Conservation (phyloP, 164 flowering plant genomes). For the Saururus chinensis region DNA sequence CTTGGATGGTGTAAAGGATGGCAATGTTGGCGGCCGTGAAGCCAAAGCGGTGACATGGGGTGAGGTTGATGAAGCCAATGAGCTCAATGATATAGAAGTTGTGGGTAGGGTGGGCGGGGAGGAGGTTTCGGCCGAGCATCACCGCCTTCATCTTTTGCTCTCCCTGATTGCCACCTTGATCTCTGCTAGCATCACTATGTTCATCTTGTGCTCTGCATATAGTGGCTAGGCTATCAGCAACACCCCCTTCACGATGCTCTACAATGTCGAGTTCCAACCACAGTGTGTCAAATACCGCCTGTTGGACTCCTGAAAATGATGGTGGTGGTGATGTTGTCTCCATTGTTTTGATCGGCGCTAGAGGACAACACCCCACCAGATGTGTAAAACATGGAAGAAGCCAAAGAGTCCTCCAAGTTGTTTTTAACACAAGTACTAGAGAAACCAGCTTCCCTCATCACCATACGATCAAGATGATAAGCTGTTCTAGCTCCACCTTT, state of each 20-base stretch:
- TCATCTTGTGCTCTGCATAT: conserved; percentile 70
- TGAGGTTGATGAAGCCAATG: conserved; percentile 68
- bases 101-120: conserved; percentile 27
- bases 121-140: conserved; percentile 5
- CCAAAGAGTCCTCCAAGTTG: conserved; percentile 52
- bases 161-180: no score
- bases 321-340: no score
- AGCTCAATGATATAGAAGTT: conserved; percentile 64
- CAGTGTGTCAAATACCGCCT: conserved; percentile 51
- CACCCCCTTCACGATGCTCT: conserved; percentile 36
- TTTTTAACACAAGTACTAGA: conserved; percentile 68
- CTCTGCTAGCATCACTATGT: no score
- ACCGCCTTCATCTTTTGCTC: no score
- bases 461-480: conserved; percentile 78
- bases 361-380: no score
- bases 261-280: conserved; percentile 49
- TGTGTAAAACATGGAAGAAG: conserved; percentile 37
- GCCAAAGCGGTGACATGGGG: conserved; percentile 96
- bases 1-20: conserved; percentile 56
- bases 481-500: conserved; percentile 85
- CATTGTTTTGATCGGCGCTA: no score
- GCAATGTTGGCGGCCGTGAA: conserved; percentile 87
- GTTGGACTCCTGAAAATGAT: conserved; percentile 31
- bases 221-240: conserved; percentile 64
- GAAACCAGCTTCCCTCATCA: conserved; percentile 94